phyloP scores from a whole-genome alignment of 2,329 filamentous ascomycete genomes.

The Mollisiaceae sp. region DNA sequence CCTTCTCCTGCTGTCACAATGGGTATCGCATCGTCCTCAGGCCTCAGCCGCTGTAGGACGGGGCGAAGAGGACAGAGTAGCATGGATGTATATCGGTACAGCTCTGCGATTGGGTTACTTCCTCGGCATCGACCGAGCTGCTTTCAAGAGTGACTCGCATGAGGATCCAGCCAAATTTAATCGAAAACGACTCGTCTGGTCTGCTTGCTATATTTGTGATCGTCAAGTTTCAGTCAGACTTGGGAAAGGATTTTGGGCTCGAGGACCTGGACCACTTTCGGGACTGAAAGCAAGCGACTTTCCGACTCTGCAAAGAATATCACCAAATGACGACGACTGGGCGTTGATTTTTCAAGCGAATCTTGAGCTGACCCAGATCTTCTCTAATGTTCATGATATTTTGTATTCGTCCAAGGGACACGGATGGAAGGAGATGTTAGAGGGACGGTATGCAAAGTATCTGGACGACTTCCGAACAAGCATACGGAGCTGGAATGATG shows the following conservation, averaged over 20 bases:
- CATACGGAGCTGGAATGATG: conserved; percentile 72
- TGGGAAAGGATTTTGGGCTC: conserved; percentile 75
- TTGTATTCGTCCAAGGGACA: conserved; percentile 74
- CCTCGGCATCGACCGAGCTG: conserved; percentile 70
- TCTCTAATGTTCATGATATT: conserved; percentile 76
- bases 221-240: conserved; percentile 72
- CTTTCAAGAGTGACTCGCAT: conserved; percentile 64
- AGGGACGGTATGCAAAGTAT: conserved; percentile 75
- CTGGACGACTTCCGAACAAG: conserved; percentile 75
- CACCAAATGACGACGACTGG: conserved; percentile 67
- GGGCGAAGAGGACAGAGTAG: conserved; percentile 75
- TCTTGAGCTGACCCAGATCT: conserved; percentile 72
- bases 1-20: conserved; percentile 72
- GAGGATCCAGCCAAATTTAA: conserved; percentile 64
- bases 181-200: conserved; percentile 71
- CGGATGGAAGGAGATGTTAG: conserved; percentile 71
- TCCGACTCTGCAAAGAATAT: conserved; percentile 64
- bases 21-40: conserved; percentile 52
- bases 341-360: conserved; percentile 73
- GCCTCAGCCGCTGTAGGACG: conserved; percentile 57
- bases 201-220: conserved; percentile 65
- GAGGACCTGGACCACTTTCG: conserved; percentile 70
- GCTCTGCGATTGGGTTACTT: conserved; percentile 74
- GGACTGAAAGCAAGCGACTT: conserved; percentile 48
- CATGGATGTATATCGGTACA: conserved; percentile 78